Evolutionary conservation across 164 flowering plant genomes (phyloP), one percentile per base, ranked within the genome.

Genomic region (Piper longum): DNA sequence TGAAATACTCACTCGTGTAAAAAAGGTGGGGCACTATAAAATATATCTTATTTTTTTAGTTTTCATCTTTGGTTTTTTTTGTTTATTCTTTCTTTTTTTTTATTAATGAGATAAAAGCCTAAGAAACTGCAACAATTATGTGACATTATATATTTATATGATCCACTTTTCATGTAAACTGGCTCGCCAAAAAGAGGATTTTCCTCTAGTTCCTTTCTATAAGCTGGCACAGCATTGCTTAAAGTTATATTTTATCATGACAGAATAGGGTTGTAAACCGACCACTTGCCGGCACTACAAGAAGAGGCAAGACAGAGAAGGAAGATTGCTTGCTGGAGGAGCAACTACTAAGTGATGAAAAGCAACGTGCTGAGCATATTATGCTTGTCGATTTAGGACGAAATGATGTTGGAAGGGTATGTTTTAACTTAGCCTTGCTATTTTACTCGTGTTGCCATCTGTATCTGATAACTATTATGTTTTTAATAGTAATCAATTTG

Each of bases 381-480:
- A 93, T 93, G 99, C 84, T 93, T 26, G 99, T 93, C 66, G 99
- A 93, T 75, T 80, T 93, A 76, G 97, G 93, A 16, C 70, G 96
- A 60, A 93, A 93, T 77, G 99, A 93, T 71, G 96, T 93, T 67
- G 99, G 99, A 66, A 93, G 88, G 97, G 97, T 93, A 56, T 45
- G 43, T 19, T 57, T 6, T 48, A 41, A 48, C n/a, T 14, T 26
- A 26, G 36, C 36, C 36, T 26, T 26, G 2, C 36, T 26, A 26
- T 26, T 26, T 26, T 26, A 26, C 36, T 26, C 36, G 2, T 26
- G 36, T 26, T 26, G n/a, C n/a, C 36, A 26, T 26, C 36, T n/a
- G 2, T 26, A 26, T 26, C 36, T 26, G 36, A 26, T 26, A 26
- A 26, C 36, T 26, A 26, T 26, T 26, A 26, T 26, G 36, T 26